These are phyloP conservation scores for Salvia miltiorrhiza DNA, from an alignment of 257 asterid species.

Conservation along the genomic window DNA sequence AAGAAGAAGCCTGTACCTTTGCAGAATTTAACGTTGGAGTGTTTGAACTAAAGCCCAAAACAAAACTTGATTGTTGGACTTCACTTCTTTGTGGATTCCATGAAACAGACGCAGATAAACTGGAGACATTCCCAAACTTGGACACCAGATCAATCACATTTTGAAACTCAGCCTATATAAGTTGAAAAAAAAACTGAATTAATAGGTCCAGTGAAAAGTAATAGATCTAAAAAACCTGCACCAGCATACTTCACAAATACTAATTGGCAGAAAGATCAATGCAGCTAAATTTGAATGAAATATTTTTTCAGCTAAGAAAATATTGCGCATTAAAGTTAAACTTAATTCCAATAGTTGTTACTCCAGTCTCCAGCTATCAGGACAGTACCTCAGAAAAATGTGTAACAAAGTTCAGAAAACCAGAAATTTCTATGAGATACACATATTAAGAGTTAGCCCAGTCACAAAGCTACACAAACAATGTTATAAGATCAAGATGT, in stretches of 20 bases:
- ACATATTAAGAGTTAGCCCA: background rate
- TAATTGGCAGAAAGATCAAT: background rate
- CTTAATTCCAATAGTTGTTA: background rate
- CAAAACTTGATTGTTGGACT: slow-evolving; percentile 62
- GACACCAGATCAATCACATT: slow-evolving; percentile 73
- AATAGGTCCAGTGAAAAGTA: background rate
- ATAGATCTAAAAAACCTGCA: background rate
- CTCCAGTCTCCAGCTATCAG: background rate
- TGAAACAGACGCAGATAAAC: slow-evolving; percentile 73
- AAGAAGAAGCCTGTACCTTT: slow-evolving; percentile 49
- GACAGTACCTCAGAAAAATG: slow-evolving; percentile 7
- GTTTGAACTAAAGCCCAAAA: slow-evolving; percentile 77
- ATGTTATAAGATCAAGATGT: background rate
- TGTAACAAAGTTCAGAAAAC: background rate
- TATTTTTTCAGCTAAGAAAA: background rate
- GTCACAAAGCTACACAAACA: background rate
- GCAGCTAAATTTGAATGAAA: background rate
- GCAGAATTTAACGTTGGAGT: slow-evolving; percentile 67
- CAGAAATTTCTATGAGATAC: background rate
- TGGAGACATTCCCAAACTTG: slow-evolving; percentile 60
- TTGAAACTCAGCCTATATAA: slow-evolving; percentile 82
- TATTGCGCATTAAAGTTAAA: background rate
- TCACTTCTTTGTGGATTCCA: slow-evolving; percentile 87
- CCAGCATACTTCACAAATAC: background rate
- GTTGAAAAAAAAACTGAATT: background rate